Base-by-base conservation (phyloP, 1,284 basidiomycete genomes). In the Phylloporus gajari region DNA sequence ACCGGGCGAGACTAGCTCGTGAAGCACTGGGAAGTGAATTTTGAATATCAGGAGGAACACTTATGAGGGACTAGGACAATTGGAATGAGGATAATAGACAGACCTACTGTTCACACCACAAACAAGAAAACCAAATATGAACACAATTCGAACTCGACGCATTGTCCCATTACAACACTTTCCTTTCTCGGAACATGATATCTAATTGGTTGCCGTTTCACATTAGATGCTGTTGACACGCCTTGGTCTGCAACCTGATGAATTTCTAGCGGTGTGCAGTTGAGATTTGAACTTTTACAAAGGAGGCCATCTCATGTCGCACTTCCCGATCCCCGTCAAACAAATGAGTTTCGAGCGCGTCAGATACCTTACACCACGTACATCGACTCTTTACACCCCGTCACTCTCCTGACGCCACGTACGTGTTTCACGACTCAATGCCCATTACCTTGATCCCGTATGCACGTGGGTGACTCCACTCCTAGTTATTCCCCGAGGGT, bases 21-120 rank as follows among this genome's bases (percentile, higher is more conserved):
- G 68, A 51, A 62, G 63, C 35, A 40, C 9, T 65, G 25, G 9
- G 7, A 32, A 58, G 40, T 48, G 46, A 11, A 48, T 9, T 25
- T 48, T 19, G 53, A 58, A 15, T n/a, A 27, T 60, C 53, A 25
- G 62, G 30, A 25, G 19, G 30, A 2, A 23, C 35, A 21, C 72
- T 81, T 80, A 75, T 77, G 72, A 82, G 70, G 56, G 58, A 27
- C 62, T 27, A 46, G 9, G 56, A 82, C 80, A 81, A 83, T 80
- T 72, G 56, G 8, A 42, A 12, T n/a, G 44, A 13, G 44, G 11
- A 60, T 64, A 68, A 74, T 65, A 51, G 17, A 68, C 70, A 60
- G 59, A 61, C 27, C 72, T 19, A 25, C 6, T 4, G 12, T 25
- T 48, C 46, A 7, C 46, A 48, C 72, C 71, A 81, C 73, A 70